Conservation (phyloP, 306 rosid species). For the Corylus avellana region DNA sequence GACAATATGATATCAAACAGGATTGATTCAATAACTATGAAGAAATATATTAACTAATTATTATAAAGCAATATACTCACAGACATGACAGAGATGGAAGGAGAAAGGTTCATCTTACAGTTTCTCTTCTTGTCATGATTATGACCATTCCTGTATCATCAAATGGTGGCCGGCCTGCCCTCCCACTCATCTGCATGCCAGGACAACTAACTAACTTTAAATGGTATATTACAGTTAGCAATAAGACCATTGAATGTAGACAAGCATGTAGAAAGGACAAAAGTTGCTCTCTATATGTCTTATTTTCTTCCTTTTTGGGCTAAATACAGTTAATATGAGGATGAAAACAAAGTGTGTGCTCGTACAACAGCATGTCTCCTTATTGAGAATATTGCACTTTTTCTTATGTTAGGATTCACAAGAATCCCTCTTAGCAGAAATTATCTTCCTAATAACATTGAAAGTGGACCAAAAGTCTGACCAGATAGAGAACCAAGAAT, state of each 20-base stretch:
- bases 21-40: background rate
- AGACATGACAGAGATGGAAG: constrained; percentile 18
- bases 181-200: constrained; percentile 79
- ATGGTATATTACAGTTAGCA: constrained; percentile 7
- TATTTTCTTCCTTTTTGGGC: background rate
- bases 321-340: constrained; percentile 3
- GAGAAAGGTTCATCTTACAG: constrained; percentile 47
- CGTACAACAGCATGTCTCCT: background rate
- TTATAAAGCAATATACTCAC: constrained; percentile 3
- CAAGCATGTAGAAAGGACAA: background rate
- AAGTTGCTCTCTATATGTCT: background rate
- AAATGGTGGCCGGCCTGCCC: constrained; percentile 99
- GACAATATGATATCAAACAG: constrained; percentile 1
- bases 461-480: background rate
- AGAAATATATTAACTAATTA: constrained; percentile 4
- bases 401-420: background rate
- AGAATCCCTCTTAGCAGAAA: constrained; percentile 4
- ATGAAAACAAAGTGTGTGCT: background rate
- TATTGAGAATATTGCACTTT: background rate
- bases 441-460: background rate
- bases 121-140: constrained; percentile 97
- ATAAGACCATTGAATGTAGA: background rate
- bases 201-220: background rate
- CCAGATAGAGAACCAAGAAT: background rate
- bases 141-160: constrained; percentile 96